Base-by-base conservation (phyloP, 495 filamentous ascomycete species). In the Talaromyces ruber region DNA sequence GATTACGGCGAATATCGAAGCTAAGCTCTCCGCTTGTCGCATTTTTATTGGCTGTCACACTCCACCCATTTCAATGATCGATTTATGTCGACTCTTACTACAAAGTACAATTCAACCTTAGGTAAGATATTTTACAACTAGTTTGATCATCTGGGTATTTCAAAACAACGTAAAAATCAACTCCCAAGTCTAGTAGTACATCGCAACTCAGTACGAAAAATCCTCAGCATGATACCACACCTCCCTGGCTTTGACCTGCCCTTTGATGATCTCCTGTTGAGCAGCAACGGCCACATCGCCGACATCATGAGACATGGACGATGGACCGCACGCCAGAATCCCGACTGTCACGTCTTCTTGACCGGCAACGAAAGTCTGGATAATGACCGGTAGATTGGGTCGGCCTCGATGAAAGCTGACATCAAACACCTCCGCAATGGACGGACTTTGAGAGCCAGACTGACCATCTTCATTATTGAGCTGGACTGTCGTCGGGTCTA, bases 151-250 rank as follows among this genome's bases (percentile, higher is more conserved):
- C 43, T 47, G 43, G 18, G 43, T 47, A 47, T 47, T 12, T 47
- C 2, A 6, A 47, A 21, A 3, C n/a, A 21, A 39, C 18, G 6
- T 47, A 45, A 7, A n/a, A 47, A 2, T 43, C 16, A 6, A 6
- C 7, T 43, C 2, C 1, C 12, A 43, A 32, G 1, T 1, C 7
- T 32, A 32, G 4, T 32, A 7, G 30, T n/a, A n/a, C 2, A 43
- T 47, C 39, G 14, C 39, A 43, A 12, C 30, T 39, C 32, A 39
- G 34, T 64, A 84, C 72, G 75, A 76, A 69, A 84, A 84, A 61
- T 75, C 68, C 62, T 84, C 81, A 1, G 75, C 73, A 70, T 83
- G 81, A 53, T 84, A 62, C 70, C 79, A 82, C 4, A 84, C 71
- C 67, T 82, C 79, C 55, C 72, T 72, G n/a, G 72, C 65, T 26